A percentile compares a stretch with the other conserved stretches of the same genome.
phyloP scores from a whole-genome alignment of 2,329 filamentous ascomycete genomes.

The Talaromyces sp. region DNA sequence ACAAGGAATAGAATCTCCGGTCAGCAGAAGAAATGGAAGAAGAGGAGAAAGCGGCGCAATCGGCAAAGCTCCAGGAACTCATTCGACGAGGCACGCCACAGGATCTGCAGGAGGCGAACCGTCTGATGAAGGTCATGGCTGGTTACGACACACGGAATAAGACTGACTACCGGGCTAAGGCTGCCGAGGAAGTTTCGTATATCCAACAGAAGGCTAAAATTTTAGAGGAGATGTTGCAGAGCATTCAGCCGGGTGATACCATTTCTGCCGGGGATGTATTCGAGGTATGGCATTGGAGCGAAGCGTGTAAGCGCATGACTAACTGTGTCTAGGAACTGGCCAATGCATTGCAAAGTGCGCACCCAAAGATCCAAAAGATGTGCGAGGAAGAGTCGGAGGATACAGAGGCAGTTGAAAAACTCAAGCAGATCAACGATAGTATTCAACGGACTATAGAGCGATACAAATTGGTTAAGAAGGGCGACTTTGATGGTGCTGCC shows the following conservation, averaged over 20 bases:
- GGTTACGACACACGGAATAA: constrained; percentile 94
- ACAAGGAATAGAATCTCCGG: constrained; percentile 69
- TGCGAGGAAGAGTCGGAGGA: constrained; percentile 98
- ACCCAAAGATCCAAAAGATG: constrained; percentile 99
- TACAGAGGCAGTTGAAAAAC: constrained; percentile 87
- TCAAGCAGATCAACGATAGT: constrained; percentile 97
- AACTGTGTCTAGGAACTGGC: constrained; percentile 66
- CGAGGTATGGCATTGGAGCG: constrained; percentile 46
- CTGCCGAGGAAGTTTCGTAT: constrained; percentile 88
- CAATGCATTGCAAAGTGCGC: constrained; percentile 81
- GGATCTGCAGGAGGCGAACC: constrained; percentile 93
- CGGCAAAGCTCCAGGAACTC: constrained; percentile 95
- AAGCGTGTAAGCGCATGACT: not conserved
- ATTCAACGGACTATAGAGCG: constrained; percentile 95
- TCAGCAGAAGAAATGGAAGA: constrained; percentile 99
- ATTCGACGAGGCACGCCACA: constrained; percentile 88
- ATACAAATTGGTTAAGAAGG: constrained; percentile 94
- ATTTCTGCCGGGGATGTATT: constrained; percentile 69
- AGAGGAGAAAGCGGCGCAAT: constrained; percentile 90
- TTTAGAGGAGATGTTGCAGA: constrained; percentile 86
- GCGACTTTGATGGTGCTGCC: constrained; percentile 77
- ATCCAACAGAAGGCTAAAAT: constrained; percentile 94
- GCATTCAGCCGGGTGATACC: constrained; percentile 74
- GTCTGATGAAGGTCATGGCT: constrained; percentile 98
- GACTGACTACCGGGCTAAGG: constrained; percentile 96